Percentiles rank a stretch among this genome's conserved stretches.
phyloP scores from a whole-genome alignment of 164 flowering plant genomes.

The Akebia trifoliata region DNA sequence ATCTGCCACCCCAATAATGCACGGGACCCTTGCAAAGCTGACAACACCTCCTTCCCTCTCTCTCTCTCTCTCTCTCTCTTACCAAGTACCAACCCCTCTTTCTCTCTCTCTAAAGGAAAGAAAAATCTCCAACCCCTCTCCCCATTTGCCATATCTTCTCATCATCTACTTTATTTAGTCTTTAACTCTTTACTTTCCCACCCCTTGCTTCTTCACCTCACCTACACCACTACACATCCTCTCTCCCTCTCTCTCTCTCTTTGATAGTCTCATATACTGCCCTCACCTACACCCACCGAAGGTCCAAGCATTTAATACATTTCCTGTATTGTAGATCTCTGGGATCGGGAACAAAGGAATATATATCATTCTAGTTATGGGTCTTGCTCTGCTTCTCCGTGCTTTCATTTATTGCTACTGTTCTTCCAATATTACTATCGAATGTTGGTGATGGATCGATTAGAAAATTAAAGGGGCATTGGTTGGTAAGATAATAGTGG shows the following conservation, averaged over 20 bases:
- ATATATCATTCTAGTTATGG: not conserved
- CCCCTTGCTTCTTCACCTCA: not conserved
- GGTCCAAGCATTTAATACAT: not conserved
- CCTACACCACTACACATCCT: not conserved
- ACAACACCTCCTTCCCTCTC: conserved; percentile 11
- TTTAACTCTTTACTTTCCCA: conserved; percentile 11
- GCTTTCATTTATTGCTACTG: conserved; percentile 9
- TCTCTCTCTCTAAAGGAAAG: not conserved
- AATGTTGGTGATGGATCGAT: conserved; percentile 6
- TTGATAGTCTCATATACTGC: not conserved
- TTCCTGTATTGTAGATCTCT: not conserved
- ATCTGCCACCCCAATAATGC: conserved; percentile 55
- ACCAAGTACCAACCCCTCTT: conserved; percentile 11
- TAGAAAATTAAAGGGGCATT: conserved; percentile 4
- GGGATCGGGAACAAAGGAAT: conserved; percentile 4
- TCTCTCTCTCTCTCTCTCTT: conserved; percentile 14
- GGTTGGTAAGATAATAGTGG: not conserved
- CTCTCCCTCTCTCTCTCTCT: not conserved
- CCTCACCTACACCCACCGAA: no score
- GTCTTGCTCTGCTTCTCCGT: not conserved
- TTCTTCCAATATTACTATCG: not conserved
- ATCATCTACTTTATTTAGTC: conserved; percentile 4
- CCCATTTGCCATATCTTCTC: not conserved
- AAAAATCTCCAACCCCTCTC: not conserved
- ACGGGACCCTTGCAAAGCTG: conserved; percentile 35